Evolutionary conservation across 768 basidiomycete species (phyloP).

Genomic region (Termitomyces sp.): DNA sequence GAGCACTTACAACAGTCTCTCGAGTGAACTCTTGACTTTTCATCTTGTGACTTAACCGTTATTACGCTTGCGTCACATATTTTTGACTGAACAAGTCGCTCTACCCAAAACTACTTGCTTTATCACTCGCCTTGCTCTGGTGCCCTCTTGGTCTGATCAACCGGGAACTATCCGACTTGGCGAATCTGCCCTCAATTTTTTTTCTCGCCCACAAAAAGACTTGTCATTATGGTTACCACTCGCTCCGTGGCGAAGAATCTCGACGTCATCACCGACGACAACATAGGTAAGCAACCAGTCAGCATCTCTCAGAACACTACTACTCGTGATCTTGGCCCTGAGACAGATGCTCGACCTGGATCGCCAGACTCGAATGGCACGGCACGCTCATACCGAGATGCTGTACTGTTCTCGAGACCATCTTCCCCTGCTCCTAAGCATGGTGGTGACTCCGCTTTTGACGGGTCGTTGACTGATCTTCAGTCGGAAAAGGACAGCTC

Average conservation of each 20-base stretch:
- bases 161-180: too few relatives aligned
- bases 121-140: neutral
- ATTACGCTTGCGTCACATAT: too few relatives aligned
- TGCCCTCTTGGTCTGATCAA: too few relatives aligned
- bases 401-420: neutral
- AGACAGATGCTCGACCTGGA: neutral
- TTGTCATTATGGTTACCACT: too few relatives aligned
- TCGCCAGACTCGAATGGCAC: neutral
- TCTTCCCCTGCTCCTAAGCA: neutral
- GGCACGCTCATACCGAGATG: neutral
- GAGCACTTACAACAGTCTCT: too few relatives aligned
- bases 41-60: too few relatives aligned
- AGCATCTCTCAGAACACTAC: neutral
- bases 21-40: too few relatives aligned
- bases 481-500: neutral
- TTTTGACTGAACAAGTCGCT: too few relatives aligned
- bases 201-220: too few relatives aligned
- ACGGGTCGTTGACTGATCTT: neutral
- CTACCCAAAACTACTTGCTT: too few relatives aligned
- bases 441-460: neutral
- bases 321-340: neutral
- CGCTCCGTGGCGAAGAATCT: too few relatives aligned
- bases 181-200: rapidly evolving
- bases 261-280: too few relatives aligned
- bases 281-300: neutral